A percentile compares a stretch with the other conserved stretches of the same genome.
Conservation (phyloP, 2,329 filamentous ascomycete genomes). For the Ceratocystis cubensis region DNA sequence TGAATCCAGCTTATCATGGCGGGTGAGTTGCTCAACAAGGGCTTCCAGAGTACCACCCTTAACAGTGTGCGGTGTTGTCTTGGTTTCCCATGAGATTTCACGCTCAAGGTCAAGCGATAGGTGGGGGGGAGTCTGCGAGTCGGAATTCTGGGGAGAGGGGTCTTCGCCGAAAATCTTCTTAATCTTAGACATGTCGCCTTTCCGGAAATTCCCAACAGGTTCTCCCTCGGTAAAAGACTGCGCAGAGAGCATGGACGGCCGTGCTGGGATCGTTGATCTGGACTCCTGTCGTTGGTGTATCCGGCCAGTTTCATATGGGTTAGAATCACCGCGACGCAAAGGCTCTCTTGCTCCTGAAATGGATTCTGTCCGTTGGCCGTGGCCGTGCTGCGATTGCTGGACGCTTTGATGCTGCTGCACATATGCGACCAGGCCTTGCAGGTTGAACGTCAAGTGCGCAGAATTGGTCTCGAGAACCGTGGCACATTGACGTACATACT, state of each 20-base stretch:
- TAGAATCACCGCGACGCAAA: slow-evolving; percentile 31
- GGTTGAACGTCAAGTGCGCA: slow-evolving; percentile 73
- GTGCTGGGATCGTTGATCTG: slow-evolving; percentile 29
- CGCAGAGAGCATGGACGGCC: slow-evolving; percentile 40
- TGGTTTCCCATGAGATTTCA: slow-evolving; percentile 81
- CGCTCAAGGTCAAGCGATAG: slow-evolving; percentile 75
- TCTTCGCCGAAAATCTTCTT: slow-evolving; percentile 56
- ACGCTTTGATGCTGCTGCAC: slow-evolving; percentile 32
- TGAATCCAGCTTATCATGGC: slow-evolving; percentile 89
- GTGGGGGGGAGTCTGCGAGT: slow-evolving; percentile 73
- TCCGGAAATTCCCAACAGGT: slow-evolving; percentile 40
- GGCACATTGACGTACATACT: slow-evolving; percentile 63
- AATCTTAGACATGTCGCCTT: slow-evolving; percentile 51
- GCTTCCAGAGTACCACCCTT: slow-evolving; percentile 83
- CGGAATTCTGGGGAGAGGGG: slow-evolving; percentile 39
- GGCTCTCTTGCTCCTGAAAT: slow-evolving; percentile 33
- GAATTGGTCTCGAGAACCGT: slow-evolving; percentile 76
- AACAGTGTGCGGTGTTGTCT: slow-evolving; percentile 59
- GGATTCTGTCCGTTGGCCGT: slow-evolving; percentile 35
- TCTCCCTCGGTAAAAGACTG: slow-evolving; percentile 57
- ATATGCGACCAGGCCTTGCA: slow-evolving; percentile 77
- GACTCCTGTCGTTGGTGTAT: slow-evolving; percentile 47
- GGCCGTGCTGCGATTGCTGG: slow-evolving; percentile 29
- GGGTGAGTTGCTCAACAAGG: slow-evolving; percentile 85
- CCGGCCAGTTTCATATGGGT: slow-evolving; percentile 41